Percentiles rank a stretch among this genome's conserved stretches.
Evolutionary conservation across 2,329 filamentous ascomycete species (phyloP).

Genomic region (Cordyceps cateniannulata): DNA sequence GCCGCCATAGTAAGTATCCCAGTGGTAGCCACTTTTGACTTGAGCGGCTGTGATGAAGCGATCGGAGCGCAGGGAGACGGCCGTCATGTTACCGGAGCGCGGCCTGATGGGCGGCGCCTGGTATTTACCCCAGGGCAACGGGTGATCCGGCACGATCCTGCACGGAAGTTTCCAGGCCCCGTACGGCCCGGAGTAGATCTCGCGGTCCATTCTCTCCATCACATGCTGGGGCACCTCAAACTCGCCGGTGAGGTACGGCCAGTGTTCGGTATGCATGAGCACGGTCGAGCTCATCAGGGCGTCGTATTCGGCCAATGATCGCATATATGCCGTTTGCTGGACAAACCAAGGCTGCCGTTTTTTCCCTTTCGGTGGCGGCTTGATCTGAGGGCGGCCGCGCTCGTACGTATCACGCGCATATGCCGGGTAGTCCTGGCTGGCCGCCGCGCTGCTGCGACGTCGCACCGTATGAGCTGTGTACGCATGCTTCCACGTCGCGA

Average conservation of each 20-base stretch:
- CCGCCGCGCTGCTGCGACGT: background rate
- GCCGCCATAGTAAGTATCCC: background rate
- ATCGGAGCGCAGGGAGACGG: background rate
- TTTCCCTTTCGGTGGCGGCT: background rate
- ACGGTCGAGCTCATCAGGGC: background rate
- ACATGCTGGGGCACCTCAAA: background rate
- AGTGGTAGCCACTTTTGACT: background rate
- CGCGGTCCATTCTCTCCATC: background rate
- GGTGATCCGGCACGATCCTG: too few relatives aligned
- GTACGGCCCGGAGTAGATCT: background rate
- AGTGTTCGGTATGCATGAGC: background rate
- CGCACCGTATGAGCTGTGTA: background rate
- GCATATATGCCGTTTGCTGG: too few relatives aligned
- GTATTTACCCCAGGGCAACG: too few relatives aligned
- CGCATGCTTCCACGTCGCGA: background rate
- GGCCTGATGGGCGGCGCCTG: background rate
- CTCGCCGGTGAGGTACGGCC: background rate
- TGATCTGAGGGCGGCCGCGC: background rate
- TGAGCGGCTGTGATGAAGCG: background rate
- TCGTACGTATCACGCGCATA: background rate
- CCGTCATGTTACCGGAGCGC: background rate
- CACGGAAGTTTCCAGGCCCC: background rate
- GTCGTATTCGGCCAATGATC: background rate
- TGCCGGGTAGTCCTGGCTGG: background rate
- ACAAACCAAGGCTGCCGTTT: background rate